Evolutionary conservation across 31 red algal genomes (phyloP).

Genomic region (Porphyra umbilicalis): DNA sequence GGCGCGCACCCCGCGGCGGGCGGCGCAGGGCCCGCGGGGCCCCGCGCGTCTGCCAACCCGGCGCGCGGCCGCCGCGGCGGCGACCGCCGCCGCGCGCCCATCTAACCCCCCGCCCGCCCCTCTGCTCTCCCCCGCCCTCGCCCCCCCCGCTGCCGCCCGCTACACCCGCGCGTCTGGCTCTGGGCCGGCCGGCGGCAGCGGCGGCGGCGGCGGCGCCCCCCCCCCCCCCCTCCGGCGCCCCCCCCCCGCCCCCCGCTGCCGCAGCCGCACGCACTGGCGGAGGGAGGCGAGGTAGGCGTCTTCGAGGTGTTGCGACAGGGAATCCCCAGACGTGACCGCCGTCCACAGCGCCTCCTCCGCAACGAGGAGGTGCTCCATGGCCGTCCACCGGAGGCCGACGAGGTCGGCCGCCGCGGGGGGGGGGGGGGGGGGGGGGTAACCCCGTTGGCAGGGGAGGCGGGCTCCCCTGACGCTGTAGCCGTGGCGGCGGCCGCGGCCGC

Average conservation of each 20-base stretch:
- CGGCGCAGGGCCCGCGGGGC: too few relatives aligned
- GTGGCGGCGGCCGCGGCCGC: neutral
- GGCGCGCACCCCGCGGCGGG: too few relatives aligned
- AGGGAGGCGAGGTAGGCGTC: neutral
- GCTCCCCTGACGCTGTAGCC: neutral
- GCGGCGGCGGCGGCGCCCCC: neutral
- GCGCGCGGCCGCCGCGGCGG: too few relatives aligned
- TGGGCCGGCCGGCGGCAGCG: too few relatives aligned
- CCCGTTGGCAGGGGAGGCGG: too few relatives aligned
- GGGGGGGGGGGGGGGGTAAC: too few relatives aligned
- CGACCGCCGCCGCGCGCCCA: too few relatives aligned
- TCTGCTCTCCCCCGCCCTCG: too few relatives aligned
- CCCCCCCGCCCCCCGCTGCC: neutral
- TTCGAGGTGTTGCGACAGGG: conserved; percentile 56
- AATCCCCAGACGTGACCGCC: conserved; percentile 19
- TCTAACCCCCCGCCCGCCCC: too few relatives aligned
- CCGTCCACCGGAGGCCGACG: conserved; percentile 20
- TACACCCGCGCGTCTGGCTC: too few relatives aligned
- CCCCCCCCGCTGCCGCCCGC: too few relatives aligned
- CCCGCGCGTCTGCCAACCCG: too few relatives aligned
- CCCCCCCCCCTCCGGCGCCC: neutral
- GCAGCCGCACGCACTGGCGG: neutral
- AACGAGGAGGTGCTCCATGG: conserved; percentile 36
- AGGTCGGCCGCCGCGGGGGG: conserved; percentile 25
- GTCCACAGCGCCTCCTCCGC: conserved; percentile 40